A percentile compares a stretch with the other conserved stretches of the same genome.
Conservation (phyloP, 805 yeast genomes). For the Candida ascalaphidarum region DNA sequence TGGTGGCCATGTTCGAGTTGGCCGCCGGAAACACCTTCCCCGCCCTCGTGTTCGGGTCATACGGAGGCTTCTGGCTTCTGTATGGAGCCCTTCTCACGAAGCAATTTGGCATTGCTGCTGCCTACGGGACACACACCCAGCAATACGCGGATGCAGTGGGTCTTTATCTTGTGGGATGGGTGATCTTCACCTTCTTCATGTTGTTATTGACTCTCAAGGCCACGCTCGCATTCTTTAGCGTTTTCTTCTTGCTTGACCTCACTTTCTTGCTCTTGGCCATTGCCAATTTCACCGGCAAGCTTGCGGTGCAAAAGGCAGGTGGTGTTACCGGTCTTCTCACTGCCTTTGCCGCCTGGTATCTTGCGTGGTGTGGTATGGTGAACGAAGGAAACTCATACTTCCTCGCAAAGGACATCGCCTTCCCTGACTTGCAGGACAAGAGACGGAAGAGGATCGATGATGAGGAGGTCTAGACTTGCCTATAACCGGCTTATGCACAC, state of each 20-base stretch:
- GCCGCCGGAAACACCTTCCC: constrained; percentile 63
- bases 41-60: constrained; percentile 51
- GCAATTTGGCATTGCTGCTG: constrained; percentile 28
- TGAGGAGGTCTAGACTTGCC: too few species aligned
- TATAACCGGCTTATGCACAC: too few species aligned
- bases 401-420: constrained; percentile 38
- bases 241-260: constrained; percentile 31
- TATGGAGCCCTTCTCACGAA: constrained; percentile 52
- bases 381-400: constrained; percentile 57
- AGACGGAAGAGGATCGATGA: too few species aligned
- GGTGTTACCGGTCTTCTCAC: constrained; percentile 36
- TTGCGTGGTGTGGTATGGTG: constrained; percentile 41
- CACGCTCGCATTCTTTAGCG: constrained; percentile 32
- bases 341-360: constrained; percentile 37
- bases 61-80: constrained; percentile 73
- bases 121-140: constrained; percentile 16
- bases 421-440: constrained; percentile 34
- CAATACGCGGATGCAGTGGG: constrained; percentile 29
- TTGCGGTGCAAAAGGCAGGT: constrained; percentile 28
- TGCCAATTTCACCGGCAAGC: constrained; percentile 22
- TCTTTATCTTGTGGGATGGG: constrained; percentile 33
- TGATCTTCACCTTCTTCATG: constrained; percentile 35
- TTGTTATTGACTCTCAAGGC: constrained; percentile 33
- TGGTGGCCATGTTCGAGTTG: constrained; percentile 72
- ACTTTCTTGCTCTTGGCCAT: constrained; percentile 35